These are phyloP conservation scores for Trametes coccinea DNA, from an alignment of 768 basidiomycete species.

Conservation along the genomic window DNA sequence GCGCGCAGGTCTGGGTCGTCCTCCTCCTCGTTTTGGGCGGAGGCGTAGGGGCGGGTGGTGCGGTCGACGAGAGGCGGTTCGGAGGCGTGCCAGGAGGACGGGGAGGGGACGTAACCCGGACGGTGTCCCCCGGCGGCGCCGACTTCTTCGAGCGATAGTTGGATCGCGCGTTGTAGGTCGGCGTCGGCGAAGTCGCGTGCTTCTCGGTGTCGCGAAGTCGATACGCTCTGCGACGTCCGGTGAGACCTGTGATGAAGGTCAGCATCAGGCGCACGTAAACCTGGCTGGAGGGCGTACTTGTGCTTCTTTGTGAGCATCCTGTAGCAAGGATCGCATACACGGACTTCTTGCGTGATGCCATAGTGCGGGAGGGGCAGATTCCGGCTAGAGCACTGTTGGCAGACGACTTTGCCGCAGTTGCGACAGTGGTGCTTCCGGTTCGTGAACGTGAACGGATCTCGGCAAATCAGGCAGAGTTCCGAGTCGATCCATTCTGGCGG, in stretches of 20 bases:
- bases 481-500: conserved; percentile 98
- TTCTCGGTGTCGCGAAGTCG: conserved; percentile 53
- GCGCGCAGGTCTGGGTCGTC: conserved; percentile 91
- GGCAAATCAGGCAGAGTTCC: conserved; percentile 90
- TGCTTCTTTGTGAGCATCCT: conserved; percentile 73
- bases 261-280: conserved; percentile 1
- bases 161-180: conserved; percentile 91
- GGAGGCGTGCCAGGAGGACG: conserved; percentile 64
- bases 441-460: conserved; percentile 88
- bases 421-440: conserved; percentile 98
- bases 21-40: conserved; percentile 54
- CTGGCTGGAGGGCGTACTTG: conserved; percentile 35
- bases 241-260: conserved; percentile 40
- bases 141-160: conserved; percentile 83
- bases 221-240: conserved; percentile 55
- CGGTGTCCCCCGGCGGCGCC: conserved; percentile 50
- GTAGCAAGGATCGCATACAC: conserved; percentile 91
- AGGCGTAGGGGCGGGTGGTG: conserved; percentile 44
- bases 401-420: conserved; percentile 96
- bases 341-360: conserved; percentile 88
- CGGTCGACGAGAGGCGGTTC: conserved; percentile 71
- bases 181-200: conserved; percentile 73
- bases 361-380: conserved; percentile 85
- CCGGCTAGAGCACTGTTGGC: conserved; percentile 89
- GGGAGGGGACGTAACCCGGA: conserved; percentile 68